Evolutionary conservation across 176 grass and related monocot species (phyloP), one percentile per base, ranked within the genome.

Genomic region (Oryza rufipogon): DNA sequence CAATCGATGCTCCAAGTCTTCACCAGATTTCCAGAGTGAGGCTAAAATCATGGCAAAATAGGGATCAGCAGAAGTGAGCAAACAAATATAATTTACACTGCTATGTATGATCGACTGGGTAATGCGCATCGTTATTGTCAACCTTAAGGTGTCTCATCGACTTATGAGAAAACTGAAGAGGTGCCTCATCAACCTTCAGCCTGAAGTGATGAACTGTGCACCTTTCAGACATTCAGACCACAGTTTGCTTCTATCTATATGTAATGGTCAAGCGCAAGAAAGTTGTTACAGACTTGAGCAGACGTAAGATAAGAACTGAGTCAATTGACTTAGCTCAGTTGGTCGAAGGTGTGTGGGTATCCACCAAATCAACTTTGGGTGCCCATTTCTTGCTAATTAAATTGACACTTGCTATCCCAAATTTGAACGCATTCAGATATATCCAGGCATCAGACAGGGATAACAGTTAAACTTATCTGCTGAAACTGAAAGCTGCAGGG

Each of bases 401-500:
- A 23, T 23, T 63, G n/a, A 23, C 58, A 63, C 58, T 63, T 63
- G 20, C 9, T 19, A 23, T 63, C 19, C 19, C 7, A 63, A 2
- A 63, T 63, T 63, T 63, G 58, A 23, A 23, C 5, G 70, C 11
- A 25, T 72, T 39, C 12, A 46, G n/a, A 72, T 72, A 23, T 11
- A n/a, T 72, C 70, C 70, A 25, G 2, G 58, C 58, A 63, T 6
- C 20, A 72, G 44, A 25, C 0, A 7, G 17, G 33, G 32, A 16
- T 14, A 25, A 76, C 28, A 41, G n/a, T n/a, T 25, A n/a, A 16
- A 2, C 16, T 28, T 71, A 36, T 81, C 20, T 82, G 13, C 8
- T 79, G 49, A 82, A 72, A 44, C 4, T 82, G 54, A 83, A 64
- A 47, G 60, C 45, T 23, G 9, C 32, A 22, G 41, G 15, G 14